A percentile compares a stretch with the other conserved stretches of the same genome.
Conservation (phyloP, 768 basidiomycete genomes). For the Xerocomellus amylosporus region DNA sequence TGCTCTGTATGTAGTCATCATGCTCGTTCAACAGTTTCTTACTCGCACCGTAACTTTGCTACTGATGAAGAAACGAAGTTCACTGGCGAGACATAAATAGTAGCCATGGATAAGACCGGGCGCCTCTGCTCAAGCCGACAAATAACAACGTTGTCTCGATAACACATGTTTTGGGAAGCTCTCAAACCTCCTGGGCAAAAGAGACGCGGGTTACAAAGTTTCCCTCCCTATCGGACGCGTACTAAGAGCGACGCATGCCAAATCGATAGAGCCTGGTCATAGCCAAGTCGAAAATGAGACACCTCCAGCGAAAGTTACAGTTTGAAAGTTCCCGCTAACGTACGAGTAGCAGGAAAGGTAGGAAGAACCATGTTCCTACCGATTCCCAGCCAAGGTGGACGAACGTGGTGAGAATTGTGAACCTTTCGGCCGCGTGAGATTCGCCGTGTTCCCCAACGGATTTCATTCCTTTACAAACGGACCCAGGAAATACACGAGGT, state of each 20-base stretch:
- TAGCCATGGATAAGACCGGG: neutral
- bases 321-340: neutral
- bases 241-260: too few species aligned
- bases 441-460: neutral
- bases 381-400: neutral
- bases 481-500: neutral
- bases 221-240: neutral
- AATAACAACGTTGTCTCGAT: neutral
- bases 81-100: neutral
- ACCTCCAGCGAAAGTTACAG: neutral
- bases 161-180: neutral
- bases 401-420: neutral
- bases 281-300: too few species aligned
- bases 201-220: neutral
- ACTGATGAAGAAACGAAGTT: neutral
- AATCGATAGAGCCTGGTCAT: neutral
- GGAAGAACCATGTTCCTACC: neutral
- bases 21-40: conserved; percentile 6
- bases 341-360: neutral
- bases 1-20: conserved; percentile 21
- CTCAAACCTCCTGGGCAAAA: neutral
- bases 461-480: neutral
- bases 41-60: neutral
- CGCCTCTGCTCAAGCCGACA: neutral
- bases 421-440: neutral